Base-by-base conservation (phyloP, 257 asterid genomes). In the Gardenia jasminoides region DNA sequence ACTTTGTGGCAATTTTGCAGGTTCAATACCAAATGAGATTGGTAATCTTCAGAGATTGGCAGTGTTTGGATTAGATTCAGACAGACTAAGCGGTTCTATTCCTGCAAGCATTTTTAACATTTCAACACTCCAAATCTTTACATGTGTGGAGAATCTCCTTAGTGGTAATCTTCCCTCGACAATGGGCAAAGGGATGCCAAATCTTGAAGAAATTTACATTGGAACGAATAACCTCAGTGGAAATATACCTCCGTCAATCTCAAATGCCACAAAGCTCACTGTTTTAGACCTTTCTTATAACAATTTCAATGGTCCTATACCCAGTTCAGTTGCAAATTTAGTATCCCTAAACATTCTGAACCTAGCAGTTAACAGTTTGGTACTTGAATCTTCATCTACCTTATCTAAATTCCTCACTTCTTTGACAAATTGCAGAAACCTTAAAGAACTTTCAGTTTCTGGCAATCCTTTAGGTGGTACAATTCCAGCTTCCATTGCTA, bases 91-190 rank as follows among this genome's bases (percentile, higher is more conserved):
- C 3, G 86, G 88, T 58, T 50, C 83, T 62, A 33, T 84, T 33
- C 85, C 81, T 59, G 76, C 61, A 67, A 78, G 76, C n/a, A 74
- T 85, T 28, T 87, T 85, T 71, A 83, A 85, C 82, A 80, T 87
- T 19, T 76, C 88, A 67, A 54, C 85, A 36, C 62, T 87, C 39
- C 33, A 10, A 81, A 10, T 77, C 3, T 59, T 84, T 19, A 12
- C 80, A 19, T 24, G 65, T 15, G 12, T 8, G 4, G 48, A 7
- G 6, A 73, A 54, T 73, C 1, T 33, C 2, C 28, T 73, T 1
- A 67, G 82, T 4, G 84, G 74, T 66, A 28, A 4, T 46, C 66
- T 75, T n/a, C 79, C 79, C 62, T 61, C 79, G 26, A 43, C 30
- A 9, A 33, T 61, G 50, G 79, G 72, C 28, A 36, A 75, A 39